These are phyloP conservation scores for Boletus reticulatus DNA, from an alignment of 768 basidiomycete species.

Conservation along the genomic window DNA sequence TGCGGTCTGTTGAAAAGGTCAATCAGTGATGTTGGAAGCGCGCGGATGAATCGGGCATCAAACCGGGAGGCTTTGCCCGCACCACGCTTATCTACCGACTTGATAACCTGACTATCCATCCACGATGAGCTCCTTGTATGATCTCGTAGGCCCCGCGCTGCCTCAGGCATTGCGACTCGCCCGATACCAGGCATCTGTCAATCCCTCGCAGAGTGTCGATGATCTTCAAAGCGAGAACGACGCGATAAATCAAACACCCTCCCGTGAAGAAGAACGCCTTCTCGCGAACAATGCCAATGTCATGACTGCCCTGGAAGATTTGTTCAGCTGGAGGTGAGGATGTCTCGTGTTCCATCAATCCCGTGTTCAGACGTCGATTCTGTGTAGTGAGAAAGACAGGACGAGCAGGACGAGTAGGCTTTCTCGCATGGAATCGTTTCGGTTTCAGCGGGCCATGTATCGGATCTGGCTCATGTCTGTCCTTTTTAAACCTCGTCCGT, in stretches of 20 bases:
- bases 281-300: slow-evolving; percentile 22
- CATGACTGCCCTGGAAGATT: slow-evolving; percentile 30
- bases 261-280: slow-evolving; percentile 19
- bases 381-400: slow-evolving; percentile 30
- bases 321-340: slow-evolving; percentile 41
- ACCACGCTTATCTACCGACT: too few relatives aligned
- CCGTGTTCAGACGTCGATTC: not conserved
- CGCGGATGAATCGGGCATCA: too few relatives aligned
- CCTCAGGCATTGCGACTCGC: slow-evolving; percentile 24
- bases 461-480: slow-evolving; percentile 24
- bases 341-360: not conserved
- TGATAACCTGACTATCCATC: too few relatives aligned
- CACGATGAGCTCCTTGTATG: not conserved
- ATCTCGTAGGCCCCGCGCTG: slow-evolving; percentile 29
- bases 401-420: slow-evolving; percentile 28
- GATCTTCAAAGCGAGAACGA: slow-evolving; percentile 8
- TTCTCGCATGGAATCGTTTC: slow-evolving; percentile 27
- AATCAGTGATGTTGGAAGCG: too few relatives aligned
- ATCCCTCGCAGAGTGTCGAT: not conserved
- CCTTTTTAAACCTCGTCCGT: slow-evolving; percentile 2
- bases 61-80: too few relatives aligned
- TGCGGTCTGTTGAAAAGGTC: too few relatives aligned
- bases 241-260: slow-evolving; percentile 14
- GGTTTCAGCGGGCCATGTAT: slow-evolving; percentile 30
- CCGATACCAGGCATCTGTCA: not conserved